Conservation (phyloP, 75 land plant species). For the Cunninghamia lanceolata region DNA sequence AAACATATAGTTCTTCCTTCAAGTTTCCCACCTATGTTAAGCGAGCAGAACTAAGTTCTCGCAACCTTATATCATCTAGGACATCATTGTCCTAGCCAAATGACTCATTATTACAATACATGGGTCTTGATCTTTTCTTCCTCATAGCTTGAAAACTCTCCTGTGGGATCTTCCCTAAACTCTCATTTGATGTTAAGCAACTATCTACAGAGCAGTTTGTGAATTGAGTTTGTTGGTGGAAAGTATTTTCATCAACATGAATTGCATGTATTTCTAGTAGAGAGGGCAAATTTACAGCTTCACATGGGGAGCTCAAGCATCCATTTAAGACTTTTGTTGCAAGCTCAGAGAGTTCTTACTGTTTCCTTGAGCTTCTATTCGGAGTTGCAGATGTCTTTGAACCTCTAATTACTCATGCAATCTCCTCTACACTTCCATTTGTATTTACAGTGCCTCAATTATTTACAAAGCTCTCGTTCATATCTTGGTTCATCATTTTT, state of each 20-base stretch:
- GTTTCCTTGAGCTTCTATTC: slow-evolving; percentile 95
- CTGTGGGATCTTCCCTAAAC: slow-evolving; percentile 24
- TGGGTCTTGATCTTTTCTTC: slow-evolving; percentile 33
- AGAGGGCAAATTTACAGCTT: slow-evolving; percentile 26
- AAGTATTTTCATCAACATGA: slow-evolving; percentile 22
- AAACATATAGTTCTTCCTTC: slow-evolving; percentile 9
- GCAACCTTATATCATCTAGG: slow-evolving; percentile 6
- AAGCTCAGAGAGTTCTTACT: slow-evolving; percentile 67
- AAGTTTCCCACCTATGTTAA: slow-evolving; percentile 8
- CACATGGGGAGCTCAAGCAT: slow-evolving; percentile 11
- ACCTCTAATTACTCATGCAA: slow-evolving; percentile 95
- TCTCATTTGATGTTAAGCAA: slow-evolving; percentile 48
- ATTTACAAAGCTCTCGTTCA: slow-evolving; percentile 74
- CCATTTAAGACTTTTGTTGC: slow-evolving; percentile 49
- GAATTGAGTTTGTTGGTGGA: slow-evolving; percentile 19
- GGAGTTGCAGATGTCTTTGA: slow-evolving; percentile 74
- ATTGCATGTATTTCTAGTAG: slow-evolving; percentile 26
- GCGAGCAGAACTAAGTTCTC: slow-evolving; percentile 12
- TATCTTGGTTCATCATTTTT: slow-evolving; percentile 39
- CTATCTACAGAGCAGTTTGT: slow-evolving; percentile 59
- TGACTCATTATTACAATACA: slow-evolving; percentile 17
- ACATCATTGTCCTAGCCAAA: slow-evolving; percentile 13
- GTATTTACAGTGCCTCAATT: slow-evolving; percentile 83
- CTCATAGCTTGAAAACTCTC: slow-evolving; percentile 19
- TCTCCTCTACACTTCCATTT: slow-evolving; percentile 91